These are phyloP conservation scores for Lasiodiplodia gonubiensis DNA, from an alignment of 2,329 filamentous ascomycete genomes.

Conservation along the genomic window DNA sequence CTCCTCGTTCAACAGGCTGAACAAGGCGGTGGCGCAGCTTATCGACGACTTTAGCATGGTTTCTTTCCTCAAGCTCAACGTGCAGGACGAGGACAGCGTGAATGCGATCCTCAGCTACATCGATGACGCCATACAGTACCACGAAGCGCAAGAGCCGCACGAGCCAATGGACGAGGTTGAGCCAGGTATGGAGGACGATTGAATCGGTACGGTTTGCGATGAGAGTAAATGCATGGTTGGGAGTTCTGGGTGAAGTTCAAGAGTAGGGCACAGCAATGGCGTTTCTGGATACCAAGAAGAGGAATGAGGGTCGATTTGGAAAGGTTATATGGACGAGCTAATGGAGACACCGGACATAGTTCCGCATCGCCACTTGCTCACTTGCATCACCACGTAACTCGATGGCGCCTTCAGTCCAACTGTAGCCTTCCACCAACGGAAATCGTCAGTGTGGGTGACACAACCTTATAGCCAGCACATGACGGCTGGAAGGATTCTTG, in stretches of 20 bases:
- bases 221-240: constrained; percentile 10
- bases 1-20: constrained; percentile 79
- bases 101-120: constrained; percentile 85
- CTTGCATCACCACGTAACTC: constrained; percentile 21
- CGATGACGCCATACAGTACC: constrained; percentile 90
- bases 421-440: neutral
- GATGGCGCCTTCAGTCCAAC: constrained; percentile 10
- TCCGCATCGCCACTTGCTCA: neutral
- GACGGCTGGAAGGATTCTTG: neutral
- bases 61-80: constrained; percentile 88
- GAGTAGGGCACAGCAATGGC: constrained; percentile 21
- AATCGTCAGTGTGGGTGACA: neutral
- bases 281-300: constrained; percentile 14
- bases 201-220: neutral
- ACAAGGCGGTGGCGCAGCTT: constrained; percentile 84
- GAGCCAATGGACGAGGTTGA: constrained; percentile 67
- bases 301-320: neutral
- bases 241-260: constrained; percentile 17
- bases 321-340: constrained; percentile 1
- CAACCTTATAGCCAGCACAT: neutral
- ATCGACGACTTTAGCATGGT: constrained; percentile 99
- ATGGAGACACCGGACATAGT: neutral
- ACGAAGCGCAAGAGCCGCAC: constrained; percentile 89
- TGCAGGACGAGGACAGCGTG: constrained; percentile 90
- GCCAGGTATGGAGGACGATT: constrained; percentile 56